Evolutionary conservation across 208 protist genomes (phyloP).

Genomic region (Trypanosoma cruzi): DNA sequence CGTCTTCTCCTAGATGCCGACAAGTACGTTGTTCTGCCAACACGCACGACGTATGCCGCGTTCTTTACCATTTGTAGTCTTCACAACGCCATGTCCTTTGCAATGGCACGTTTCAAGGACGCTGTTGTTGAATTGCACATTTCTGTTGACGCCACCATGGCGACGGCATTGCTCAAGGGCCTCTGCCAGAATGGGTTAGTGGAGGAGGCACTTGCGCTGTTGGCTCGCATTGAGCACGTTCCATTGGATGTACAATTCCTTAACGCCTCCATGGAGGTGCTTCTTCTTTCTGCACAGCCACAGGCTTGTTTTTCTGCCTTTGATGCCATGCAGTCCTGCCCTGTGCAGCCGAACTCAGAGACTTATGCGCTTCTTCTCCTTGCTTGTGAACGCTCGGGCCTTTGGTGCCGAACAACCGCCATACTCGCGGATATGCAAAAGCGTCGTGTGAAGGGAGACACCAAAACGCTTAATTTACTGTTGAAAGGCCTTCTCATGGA

Average conservation of each 20-base stretch:
- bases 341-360: constrained; percentile 53
- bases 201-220: constrained; percentile 78
- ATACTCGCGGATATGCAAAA: constrained; percentile 84
- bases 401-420: constrained; percentile 61
- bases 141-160: constrained; percentile 73
- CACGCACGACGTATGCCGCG: constrained; percentile 79
- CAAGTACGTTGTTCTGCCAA: constrained; percentile 78
- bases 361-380: constrained; percentile 83
- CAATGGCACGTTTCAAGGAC: constrained; percentile 65
- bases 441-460: constrained; percentile 64
- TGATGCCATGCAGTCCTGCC: constrained; percentile 36
- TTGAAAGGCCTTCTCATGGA: constrained; percentile 82
- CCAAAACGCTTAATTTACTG: constrained; percentile 79
- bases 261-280: constrained; percentile 81
- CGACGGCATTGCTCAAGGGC: constrained; percentile 68
- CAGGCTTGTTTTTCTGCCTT: constrained; percentile 74
- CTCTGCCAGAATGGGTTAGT: constrained; percentile 77
- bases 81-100: constrained; percentile 79
- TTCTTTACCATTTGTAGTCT: constrained; percentile 78
- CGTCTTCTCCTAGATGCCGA: constrained; percentile 80
- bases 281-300: constrained; percentile 71
- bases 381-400: constrained; percentile 71
- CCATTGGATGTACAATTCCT: constrained; percentile 69
- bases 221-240: constrained; percentile 67
- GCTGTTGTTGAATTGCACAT: constrained; percentile 68